Evolutionary conservation across 441 rosid species (phyloP).

Genomic region (Corymbia citriodora): DNA sequence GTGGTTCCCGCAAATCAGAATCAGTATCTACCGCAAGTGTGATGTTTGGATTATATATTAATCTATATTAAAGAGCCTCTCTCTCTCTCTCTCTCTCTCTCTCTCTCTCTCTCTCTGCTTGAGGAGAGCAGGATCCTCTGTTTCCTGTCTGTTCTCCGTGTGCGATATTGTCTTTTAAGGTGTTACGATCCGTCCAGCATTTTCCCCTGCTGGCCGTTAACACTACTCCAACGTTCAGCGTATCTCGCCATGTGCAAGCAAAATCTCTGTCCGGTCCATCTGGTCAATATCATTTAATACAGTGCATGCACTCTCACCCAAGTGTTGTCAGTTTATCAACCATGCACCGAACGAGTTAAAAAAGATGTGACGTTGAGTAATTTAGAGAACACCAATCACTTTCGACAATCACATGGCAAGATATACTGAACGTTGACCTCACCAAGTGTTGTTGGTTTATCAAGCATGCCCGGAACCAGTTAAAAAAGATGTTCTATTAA

Average conservation of each 20-base stretch:
- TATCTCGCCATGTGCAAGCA: neutral
- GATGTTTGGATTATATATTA: constrained; percentile 24
- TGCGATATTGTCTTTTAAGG: neutral
- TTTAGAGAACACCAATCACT: no score
- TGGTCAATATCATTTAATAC: neutral
- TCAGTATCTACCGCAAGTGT: constrained; percentile 42
- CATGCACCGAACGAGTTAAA: neutral
- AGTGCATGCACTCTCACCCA: neutral
- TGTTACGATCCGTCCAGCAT: neutral
- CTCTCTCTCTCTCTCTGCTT: neutral
- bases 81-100: neutral
- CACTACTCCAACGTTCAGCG: neutral
- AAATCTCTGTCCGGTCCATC: neutral
- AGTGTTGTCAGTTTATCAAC: neutral
- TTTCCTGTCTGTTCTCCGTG: neutral
- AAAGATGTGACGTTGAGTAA: no score
- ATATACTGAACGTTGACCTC: neutral
- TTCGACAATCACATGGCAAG: no score
- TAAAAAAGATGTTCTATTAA: rapidly evolving
- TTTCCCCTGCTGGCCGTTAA: neutral
- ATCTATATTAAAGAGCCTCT: neutral
- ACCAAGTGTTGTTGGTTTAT: neutral
- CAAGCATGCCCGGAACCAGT: neutral
- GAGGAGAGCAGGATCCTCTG: neutral
- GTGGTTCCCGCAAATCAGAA: constrained; percentile 64